A percentile compares a stretch with the other conserved stretches of the same genome.
Conservation (phyloP, 495 filamentous ascomycete species). For the Neurospora terricola region DNA sequence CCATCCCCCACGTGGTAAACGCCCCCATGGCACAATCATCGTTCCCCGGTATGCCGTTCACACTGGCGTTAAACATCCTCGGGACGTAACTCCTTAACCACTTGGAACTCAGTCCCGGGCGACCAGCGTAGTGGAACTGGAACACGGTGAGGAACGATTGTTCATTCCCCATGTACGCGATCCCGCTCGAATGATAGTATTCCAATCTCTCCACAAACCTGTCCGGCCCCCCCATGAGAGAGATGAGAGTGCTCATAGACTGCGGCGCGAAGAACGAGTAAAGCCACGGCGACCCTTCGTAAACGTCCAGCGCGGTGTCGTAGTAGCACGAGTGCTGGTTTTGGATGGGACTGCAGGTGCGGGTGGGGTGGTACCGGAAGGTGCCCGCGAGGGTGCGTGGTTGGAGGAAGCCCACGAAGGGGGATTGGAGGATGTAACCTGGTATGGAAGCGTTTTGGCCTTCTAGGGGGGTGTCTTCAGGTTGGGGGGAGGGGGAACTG, state of each 20-base stretch:
- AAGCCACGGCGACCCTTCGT: constrained; percentile 62
- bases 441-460: neutral
- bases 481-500: neutral
- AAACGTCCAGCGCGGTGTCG: constrained; percentile 56
- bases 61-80: constrained; percentile 49
- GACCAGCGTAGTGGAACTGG: constrained; percentile 64
- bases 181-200: constrained; percentile 52
- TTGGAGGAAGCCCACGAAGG: constrained; percentile 61
- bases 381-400: constrained; percentile 52
- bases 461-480: neutral
- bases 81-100: constrained; percentile 60
- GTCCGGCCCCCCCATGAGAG: constrained; percentile 46
- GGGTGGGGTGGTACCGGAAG: constrained; percentile 57
- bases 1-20: constrained; percentile 55
- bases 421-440: constrained; percentile 17
- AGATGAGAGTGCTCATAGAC: constrained; percentile 53
- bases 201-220: constrained; percentile 49
- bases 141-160: constrained; percentile 61
- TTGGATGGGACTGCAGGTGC: constrained; percentile 46
- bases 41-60: constrained; percentile 60
- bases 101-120: constrained; percentile 51
- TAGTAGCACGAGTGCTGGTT: constrained; percentile 38
- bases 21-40: constrained; percentile 72
- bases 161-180: constrained; percentile 66
- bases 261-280: constrained; percentile 66